These are phyloP conservation scores for Udeniomyces megalosporus DNA, from an alignment of 768 basidiomycete species.

Conservation along the genomic window DNA sequence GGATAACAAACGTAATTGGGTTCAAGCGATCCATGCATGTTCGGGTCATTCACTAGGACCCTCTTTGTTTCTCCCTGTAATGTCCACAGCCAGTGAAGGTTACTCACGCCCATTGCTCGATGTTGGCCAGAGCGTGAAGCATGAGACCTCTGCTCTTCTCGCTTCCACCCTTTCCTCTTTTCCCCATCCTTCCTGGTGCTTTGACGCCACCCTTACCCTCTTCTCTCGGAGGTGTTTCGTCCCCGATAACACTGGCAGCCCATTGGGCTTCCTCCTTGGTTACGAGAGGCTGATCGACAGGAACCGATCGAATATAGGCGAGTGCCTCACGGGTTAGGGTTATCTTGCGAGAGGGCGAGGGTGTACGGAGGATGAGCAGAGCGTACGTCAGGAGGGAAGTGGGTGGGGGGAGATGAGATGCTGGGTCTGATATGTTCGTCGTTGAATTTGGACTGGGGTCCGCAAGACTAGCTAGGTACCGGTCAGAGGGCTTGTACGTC, in stretches of 20 bases:
- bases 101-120: constrained; percentile 76
- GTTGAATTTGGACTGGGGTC: neutral
- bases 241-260: neutral
- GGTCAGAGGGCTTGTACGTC: no score
- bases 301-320: constrained; percentile 2
- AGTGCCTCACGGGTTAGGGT: constrained; percentile 7
- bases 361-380: constrained; percentile 4
- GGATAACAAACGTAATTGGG: neutral
- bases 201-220: neutral
- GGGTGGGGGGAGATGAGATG: neutral
- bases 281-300: neutral
- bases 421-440: neutral
- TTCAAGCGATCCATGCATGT: no score
- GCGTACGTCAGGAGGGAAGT: constrained; percentile 13
- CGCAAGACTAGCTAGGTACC: no score
- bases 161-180: constrained; percentile 33
- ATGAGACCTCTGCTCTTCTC: constrained; percentile 51
- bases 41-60: no score
- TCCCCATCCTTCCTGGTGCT: neutral
- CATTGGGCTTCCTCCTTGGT: constrained; percentile 3
- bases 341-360: constrained; percentile 8
- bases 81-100: no score
- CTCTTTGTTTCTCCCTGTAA: no score
- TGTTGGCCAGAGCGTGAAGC: constrained; percentile 52
- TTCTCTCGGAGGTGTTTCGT: constrained; percentile 11